A percentile compares a stretch with the other conserved stretches of the same genome.
These are phyloP conservation scores for Amanita muscaria DNA, from an alignment of 768 basidiomycete species.

Conservation along the genomic window DNA sequence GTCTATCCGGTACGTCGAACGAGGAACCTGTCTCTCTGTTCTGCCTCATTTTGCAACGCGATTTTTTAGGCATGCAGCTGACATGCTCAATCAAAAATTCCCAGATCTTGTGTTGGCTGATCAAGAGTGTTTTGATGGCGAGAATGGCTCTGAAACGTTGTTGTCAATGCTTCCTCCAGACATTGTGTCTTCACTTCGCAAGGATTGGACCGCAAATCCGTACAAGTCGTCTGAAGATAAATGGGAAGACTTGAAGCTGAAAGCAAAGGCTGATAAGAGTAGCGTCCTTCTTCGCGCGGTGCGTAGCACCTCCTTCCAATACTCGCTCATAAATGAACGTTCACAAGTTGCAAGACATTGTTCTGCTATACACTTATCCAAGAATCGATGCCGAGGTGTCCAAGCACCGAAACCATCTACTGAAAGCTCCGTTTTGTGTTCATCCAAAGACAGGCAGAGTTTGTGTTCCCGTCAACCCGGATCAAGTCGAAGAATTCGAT, in stretches of 20 bases:
- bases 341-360: slow-evolving; percentile 72
- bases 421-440: slow-evolving; percentile 95
- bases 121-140: slow-evolving; percentile 72
- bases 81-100: slow-evolving; percentile 50
- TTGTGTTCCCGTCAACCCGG: slow-evolving; percentile 87
- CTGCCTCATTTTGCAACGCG: background rate
- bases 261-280: slow-evolving; percentile 18
- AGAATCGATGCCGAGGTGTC: slow-evolving; percentile 96
- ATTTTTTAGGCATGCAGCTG: slow-evolving; percentile 32
- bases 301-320: no score
- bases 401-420: slow-evolving; percentile 93
- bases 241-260: slow-evolving; percentile 58
- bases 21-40: background rate
- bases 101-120: slow-evolving; percentile 61
- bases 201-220: slow-evolving; percentile 50
- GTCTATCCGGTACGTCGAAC: slow-evolving; percentile 48
- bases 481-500: slow-evolving; percentile 68
- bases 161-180: slow-evolving; percentile 60
- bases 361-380: slow-evolving; percentile 92
- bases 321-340: slow-evolving; percentile 5
- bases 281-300: slow-evolving; percentile 23
- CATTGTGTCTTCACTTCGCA: slow-evolving; percentile 38
- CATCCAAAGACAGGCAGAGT: slow-evolving; percentile 95
- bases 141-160: slow-evolving; percentile 67
- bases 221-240: slow-evolving; percentile 54